These are phyloP conservation scores for Yarrowia keelungensis DNA, from an alignment of 805 yeast genomes.

Conservation along the genomic window DNA sequence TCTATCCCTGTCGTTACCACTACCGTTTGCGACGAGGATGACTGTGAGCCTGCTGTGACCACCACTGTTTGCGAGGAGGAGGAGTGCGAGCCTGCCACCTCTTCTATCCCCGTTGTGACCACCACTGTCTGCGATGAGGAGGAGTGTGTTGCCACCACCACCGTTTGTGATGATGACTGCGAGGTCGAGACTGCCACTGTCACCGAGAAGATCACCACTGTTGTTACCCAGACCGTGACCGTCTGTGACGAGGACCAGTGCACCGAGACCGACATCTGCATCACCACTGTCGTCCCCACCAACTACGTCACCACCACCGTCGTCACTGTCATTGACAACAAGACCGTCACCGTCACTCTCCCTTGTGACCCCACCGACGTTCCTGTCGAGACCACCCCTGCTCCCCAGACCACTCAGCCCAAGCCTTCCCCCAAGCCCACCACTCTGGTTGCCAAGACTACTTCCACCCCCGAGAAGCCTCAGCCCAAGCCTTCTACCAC, in stretches of 20 bases:
- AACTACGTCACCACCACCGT: neutral
- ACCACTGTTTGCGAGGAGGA: no score
- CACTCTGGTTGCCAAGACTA: neutral
- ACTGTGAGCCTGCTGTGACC: no score
- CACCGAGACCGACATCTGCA: neutral
- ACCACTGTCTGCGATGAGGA: no score
- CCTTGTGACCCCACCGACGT: slow-evolving; percentile 26
- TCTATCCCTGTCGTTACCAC: no score
- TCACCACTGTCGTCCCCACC: slow-evolving; percentile 15
- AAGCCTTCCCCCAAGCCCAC: slow-evolving; percentile 1
- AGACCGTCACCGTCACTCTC: slow-evolving; percentile 12
- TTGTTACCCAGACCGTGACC: slow-evolving; percentile 10
- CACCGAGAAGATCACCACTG: slow-evolving; percentile 1
- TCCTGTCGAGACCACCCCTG: neutral
- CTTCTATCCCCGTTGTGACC: no score
- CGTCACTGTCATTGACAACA: slow-evolving; percentile 16
- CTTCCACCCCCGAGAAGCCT: neutral
- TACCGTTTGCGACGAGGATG: no score
- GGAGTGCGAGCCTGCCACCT: no score
- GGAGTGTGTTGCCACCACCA: neutral
- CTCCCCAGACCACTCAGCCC: slow-evolving; percentile 5
- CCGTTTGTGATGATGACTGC: neutral
- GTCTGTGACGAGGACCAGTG: neutral
- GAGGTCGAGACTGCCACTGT: neutral
- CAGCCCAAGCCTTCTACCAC: neutral